A percentile compares a stretch with the other conserved stretches of the same genome.
These are phyloP conservation scores for Cardamine resedifolia DNA, from an alignment of 345 rosid species.

Conservation along the genomic window DNA sequence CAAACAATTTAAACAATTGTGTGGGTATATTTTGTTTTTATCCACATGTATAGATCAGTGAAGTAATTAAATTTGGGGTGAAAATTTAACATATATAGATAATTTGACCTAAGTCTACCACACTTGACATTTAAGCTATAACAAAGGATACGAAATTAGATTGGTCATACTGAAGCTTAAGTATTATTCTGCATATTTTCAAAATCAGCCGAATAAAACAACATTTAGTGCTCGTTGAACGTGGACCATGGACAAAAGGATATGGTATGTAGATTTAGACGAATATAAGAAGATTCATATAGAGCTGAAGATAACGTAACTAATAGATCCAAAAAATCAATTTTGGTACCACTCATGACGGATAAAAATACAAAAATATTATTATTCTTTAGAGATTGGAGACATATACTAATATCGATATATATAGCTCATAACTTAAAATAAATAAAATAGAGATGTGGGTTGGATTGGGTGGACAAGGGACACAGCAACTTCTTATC, in stretches of 20 bases:
- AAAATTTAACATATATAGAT: not conserved
- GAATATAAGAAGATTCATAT: not conserved
- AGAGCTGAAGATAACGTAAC: slow-evolving; percentile 31
- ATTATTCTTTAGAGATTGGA: not conserved
- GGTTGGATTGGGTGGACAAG: slow-evolving; percentile 37
- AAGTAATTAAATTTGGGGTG: not conserved
- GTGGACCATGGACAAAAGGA: slow-evolving; percentile 29
- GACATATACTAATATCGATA: not conserved
- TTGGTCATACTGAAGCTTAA: slow-evolving; percentile 8
- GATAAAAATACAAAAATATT: slow-evolving; percentile 23
- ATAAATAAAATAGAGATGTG: not conserved
- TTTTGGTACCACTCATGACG: slow-evolving; percentile 37
- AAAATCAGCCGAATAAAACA: slow-evolving; percentile 17
- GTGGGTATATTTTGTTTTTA: not conserved
- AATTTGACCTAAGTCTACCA: not conserved
- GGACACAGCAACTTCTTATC: slow-evolving; percentile 35
- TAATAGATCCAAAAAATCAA: slow-evolving; percentile 30
- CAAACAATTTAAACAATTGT: not conserved
- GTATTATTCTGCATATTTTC: slow-evolving; percentile 3
- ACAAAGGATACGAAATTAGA: not conserved
- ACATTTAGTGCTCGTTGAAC: slow-evolving; percentile 34
- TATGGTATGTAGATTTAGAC: slow-evolving; percentile 22
- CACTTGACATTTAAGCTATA: slow-evolving; percentile 2
- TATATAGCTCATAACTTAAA: not conserved
- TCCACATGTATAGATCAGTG: not conserved